Evolutionary conservation across 345 rosid genomes (phyloP).

Genomic region (Corchorus olitorius): DNA sequence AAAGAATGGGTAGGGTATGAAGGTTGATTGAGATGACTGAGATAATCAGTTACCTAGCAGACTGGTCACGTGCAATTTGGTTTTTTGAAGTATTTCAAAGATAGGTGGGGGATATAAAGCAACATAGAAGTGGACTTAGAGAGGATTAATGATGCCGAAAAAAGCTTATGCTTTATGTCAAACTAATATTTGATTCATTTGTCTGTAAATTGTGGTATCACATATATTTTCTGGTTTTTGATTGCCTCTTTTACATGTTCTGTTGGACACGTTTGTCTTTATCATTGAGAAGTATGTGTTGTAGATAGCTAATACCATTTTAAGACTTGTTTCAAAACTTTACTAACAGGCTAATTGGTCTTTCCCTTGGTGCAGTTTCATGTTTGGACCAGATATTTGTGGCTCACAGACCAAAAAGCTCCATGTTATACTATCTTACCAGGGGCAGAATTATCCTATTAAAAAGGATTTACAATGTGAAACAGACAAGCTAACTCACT

Average conservation of each 20-base stretch:
- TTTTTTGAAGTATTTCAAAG: not conserved
- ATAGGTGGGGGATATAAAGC: not conserved
- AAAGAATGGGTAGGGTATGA: too few relatives aligned
- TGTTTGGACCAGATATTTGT: conserved; percentile 98
- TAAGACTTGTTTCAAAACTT: not conserved
- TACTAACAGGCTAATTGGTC: not conserved
- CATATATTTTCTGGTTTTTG: not conserved
- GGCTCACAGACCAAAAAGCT: conserved; percentile 92
- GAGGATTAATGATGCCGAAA: not conserved
- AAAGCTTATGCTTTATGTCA: not conserved
- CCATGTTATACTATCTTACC: conserved; percentile 83
- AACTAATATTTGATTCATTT: not conserved
- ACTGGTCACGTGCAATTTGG: not conserved
- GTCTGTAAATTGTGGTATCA: not conserved
- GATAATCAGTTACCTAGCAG: not conserved
- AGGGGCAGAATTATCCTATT: conserved; percentile 92
- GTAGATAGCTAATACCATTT: not conserved
- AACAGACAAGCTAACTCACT: conserved; percentile 89
- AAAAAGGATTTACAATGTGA: conserved; percentile 91
- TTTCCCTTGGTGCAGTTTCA: conserved; percentile 57
- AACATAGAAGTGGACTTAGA: not conserved
- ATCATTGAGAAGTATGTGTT: not conserved
- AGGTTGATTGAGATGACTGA: not conserved
- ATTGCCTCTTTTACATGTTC: not conserved
- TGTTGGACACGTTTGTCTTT: not conserved